A percentile compares a stretch with the other conserved stretches of the same genome.
Conservation (phyloP, 768 basidiomycete species). For the Calocera cornea region DNA sequence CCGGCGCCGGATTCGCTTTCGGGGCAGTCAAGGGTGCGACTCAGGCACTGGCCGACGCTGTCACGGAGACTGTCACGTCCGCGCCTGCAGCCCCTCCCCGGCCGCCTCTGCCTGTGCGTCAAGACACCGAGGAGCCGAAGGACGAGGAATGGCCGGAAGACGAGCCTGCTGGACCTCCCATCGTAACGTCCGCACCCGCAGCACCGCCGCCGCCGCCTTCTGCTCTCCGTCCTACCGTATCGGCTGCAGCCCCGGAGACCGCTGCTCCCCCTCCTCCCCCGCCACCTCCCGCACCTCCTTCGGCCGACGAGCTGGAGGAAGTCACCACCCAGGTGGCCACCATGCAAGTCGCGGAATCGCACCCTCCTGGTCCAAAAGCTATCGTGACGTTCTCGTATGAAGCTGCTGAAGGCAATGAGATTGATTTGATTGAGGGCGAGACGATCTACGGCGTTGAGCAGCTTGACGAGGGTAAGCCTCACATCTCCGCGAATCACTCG, state of each 20-base stretch:
- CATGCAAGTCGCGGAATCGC: constrained; percentile 15
- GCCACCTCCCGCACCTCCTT: constrained; percentile 24
- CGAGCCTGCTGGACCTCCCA: constrained; percentile 24
- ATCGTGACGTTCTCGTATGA: constrained; percentile 10
- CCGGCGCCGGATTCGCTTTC: constrained; percentile 36
- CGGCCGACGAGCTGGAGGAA: neutral
- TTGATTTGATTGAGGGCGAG: constrained; percentile 67
- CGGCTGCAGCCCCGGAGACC: constrained; percentile 31
- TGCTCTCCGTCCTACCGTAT: constrained; percentile 18
- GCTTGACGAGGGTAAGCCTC: constrained; percentile 46
- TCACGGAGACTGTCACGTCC: constrained; percentile 18
- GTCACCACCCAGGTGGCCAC: constrained; percentile 2
- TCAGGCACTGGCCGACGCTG: constrained; percentile 14
- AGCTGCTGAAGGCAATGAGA: constrained; percentile 79
- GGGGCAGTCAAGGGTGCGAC: constrained; percentile 25
- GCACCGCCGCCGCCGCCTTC: constrained; percentile 27
- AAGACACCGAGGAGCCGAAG: constrained; percentile 24
- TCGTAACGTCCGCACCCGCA: constrained; percentile 26
- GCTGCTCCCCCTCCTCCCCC: constrained; percentile 31
- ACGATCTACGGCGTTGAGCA: constrained; percentile 70
- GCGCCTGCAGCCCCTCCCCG: constrained; percentile 20
- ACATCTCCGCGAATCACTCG: neutral
- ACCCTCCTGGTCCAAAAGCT: constrained; percentile 15
- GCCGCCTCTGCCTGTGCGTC: constrained; percentile 22
- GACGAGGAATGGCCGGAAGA: constrained; percentile 22